Percentiles rank a stretch among this genome's conserved stretches.
Evolutionary conservation across 2,329 filamentous ascomycete genomes (phyloP).

Genomic region (Fusarium hostae): DNA sequence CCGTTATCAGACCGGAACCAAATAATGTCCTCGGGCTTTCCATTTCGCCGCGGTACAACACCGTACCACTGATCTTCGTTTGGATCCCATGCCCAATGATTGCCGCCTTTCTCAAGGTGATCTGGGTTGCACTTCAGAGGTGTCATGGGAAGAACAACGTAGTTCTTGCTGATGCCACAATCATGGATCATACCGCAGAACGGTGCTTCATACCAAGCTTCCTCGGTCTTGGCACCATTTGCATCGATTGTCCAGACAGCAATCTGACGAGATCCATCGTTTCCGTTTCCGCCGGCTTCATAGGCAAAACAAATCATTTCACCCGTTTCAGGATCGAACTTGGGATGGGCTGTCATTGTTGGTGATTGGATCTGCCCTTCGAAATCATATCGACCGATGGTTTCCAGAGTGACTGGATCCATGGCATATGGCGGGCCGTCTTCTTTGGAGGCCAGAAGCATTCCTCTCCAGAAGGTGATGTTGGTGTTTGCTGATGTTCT

Average conservation of each 20-base stretch:
- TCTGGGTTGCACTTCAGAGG: constrained; percentile 5
- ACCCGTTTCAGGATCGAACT: neutral
- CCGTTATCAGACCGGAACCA: constrained; percentile 19
- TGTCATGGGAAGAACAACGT: constrained; percentile 16
- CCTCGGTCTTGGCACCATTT: neutral
- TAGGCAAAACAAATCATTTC: constrained; percentile 13
- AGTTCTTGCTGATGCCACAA: constrained; percentile 17
- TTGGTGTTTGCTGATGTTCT: constrained; percentile 21
- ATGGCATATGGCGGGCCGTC: constrained; percentile 9
- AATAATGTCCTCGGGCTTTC: constrained; percentile 6
- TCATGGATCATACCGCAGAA: constrained; percentile 26
- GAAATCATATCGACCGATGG: constrained; percentile 3
- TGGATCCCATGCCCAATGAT: constrained; percentile 23
- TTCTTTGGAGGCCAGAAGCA: constrained; percentile 18
- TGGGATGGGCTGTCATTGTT: constrained; percentile 20
- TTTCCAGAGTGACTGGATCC: constrained; percentile 20
- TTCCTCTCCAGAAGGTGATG: constrained; percentile 11
- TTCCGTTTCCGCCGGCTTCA: constrained; percentile 8
- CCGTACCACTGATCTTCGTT: constrained; percentile 2
- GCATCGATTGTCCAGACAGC: neutral
- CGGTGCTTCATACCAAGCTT: constrained; percentile 16
- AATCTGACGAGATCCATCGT: constrained; percentile 2
- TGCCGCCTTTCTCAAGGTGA: constrained; percentile 2
- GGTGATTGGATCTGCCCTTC: constrained; percentile 8
- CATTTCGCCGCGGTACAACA: constrained; percentile 5